Evolutionary conservation across 768 basidiomycete species (phyloP).

Genomic region (Trametes punicea): DNA sequence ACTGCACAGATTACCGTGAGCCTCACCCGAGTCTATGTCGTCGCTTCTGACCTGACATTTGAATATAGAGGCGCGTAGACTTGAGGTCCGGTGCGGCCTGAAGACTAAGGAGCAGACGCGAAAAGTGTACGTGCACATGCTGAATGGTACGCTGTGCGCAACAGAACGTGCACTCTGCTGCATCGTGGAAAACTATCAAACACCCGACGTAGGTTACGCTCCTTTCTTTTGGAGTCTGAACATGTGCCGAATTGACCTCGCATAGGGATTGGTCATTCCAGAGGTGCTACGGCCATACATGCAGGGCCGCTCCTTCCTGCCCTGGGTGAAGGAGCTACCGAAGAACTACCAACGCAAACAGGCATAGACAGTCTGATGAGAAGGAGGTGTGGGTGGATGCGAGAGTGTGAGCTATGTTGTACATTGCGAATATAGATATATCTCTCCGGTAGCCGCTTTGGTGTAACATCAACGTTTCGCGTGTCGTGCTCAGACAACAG

Average conservation of each 20-base stretch:
- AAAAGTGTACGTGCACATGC: constrained; percentile 97
- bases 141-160: constrained; percentile 96
- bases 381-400: neutral
- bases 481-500: too few relatives aligned
- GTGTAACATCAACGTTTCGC: too few relatives aligned
- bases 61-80: constrained; percentile 75
- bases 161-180: constrained; percentile 97
- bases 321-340: constrained; percentile 78
- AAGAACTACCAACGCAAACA: constrained; percentile 77
- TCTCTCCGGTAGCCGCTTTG: too few relatives aligned
- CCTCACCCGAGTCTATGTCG: constrained; percentile 13
- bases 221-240: neutral
- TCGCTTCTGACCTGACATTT: neutral
- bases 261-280: constrained; percentile 85
- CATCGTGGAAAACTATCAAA: constrained; percentile 98
- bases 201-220: constrained; percentile 79
- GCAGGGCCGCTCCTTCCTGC: constrained; percentile 89
- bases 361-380: constrained; percentile 27
- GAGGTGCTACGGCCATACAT: constrained; percentile 91
- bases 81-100: constrained; percentile 92
- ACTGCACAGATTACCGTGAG: constrained; percentile 99
- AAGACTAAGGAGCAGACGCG: constrained; percentile 87
- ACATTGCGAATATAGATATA: too few relatives aligned
- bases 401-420: constrained; percentile 9
- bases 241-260: neutral